Conservation (phyloP, 2,329 filamentous ascomycete species). For the Aspergillus sp. region DNA sequence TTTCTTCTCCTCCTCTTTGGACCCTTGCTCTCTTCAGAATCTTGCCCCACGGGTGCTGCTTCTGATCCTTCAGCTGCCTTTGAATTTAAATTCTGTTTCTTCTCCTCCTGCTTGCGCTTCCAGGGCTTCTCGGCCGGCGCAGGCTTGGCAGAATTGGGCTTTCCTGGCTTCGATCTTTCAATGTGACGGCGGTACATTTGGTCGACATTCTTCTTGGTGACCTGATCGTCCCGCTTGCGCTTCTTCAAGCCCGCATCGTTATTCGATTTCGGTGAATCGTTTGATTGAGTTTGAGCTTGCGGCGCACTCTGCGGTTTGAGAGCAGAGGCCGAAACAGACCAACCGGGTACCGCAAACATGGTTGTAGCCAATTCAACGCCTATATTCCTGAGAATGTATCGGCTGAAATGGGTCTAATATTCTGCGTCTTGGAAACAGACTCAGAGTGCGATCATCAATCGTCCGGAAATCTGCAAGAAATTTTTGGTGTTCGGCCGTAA, state of each 20-base stretch:
- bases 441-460: neutral
- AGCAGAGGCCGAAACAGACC: slow-evolving; percentile 73
- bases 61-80: slow-evolving; percentile 14
- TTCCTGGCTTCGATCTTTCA: slow-evolving; percentile 57
- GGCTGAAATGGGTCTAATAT: neutral
- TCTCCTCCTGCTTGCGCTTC: slow-evolving; percentile 31
- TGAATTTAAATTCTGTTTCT: slow-evolving; percentile 20
- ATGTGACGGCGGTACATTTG: slow-evolving; percentile 79
- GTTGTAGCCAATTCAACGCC: neutral
- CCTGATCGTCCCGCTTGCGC: slow-evolving; percentile 49
- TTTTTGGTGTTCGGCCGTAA: neutral
- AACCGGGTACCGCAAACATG: slow-evolving; percentile 91
- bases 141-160: slow-evolving; percentile 6
- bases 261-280: slow-evolving; percentile 23
- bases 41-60: slow-evolving; percentile 16
- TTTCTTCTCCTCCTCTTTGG: slow-evolving; percentile 35
- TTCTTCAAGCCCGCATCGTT: slow-evolving; percentile 47
- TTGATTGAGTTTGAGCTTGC: slow-evolving; percentile 59
- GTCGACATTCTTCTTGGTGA: slow-evolving; percentile 70
- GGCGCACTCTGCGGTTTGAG: slow-evolving; percentile 68
- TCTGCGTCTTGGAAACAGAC: neutral
- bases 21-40: slow-evolving; percentile 21
- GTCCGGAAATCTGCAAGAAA: slow-evolving; percentile 1
- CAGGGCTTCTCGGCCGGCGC: slow-evolving; percentile 18
- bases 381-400: neutral